Conservation (phyloP, 1,284 basidiomycete species). For the Anthracocystis panici-leucophaei region DNA sequence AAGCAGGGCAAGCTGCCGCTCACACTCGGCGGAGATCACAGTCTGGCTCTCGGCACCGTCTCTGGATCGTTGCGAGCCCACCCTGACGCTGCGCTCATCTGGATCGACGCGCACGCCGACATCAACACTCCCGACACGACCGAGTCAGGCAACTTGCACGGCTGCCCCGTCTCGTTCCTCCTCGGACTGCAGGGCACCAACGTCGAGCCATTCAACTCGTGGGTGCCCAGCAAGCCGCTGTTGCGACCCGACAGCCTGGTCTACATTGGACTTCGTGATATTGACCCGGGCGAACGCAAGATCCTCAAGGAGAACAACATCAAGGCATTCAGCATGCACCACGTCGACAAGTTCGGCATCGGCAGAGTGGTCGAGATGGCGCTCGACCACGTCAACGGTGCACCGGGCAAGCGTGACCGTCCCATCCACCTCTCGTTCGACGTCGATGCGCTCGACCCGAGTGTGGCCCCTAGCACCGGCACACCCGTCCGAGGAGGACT, state of each 20-base stretch:
- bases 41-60: conserved; percentile 75
- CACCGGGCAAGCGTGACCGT: conserved; percentile 73
- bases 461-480: conserved; percentile 93
- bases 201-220: conserved; percentile 65
- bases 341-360: conserved; percentile 96
- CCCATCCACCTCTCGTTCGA: conserved; percentile 98
- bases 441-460: conserved; percentile 86
- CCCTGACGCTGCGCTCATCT: conserved; percentile 83
- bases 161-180: conserved; percentile 97
- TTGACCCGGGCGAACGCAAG: conserved; percentile 89
- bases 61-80: conserved; percentile 71
- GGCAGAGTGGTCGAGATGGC: conserved; percentile 89
- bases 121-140: conserved; percentile 92
- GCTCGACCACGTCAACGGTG: conserved; percentile 84
- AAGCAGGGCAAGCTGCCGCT: conserved; percentile 84
- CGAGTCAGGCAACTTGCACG: conserved; percentile 91
- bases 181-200: conserved; percentile 69
- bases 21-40: conserved; percentile 97
- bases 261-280: conserved; percentile 95
- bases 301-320: conserved; percentile 88
- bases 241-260: conserved; percentile 80
- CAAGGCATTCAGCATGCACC: conserved; percentile 97
- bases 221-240: conserved; percentile 62
- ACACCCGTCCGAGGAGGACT: conserved; percentile 94
- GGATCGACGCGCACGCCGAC: conserved; percentile 81